Percentiles rank a stretch among this genome's conserved stretches.
phyloP scores from a whole-genome alignment of 1,284 basidiomycete species.

The Psilocybe mexicana region DNA sequence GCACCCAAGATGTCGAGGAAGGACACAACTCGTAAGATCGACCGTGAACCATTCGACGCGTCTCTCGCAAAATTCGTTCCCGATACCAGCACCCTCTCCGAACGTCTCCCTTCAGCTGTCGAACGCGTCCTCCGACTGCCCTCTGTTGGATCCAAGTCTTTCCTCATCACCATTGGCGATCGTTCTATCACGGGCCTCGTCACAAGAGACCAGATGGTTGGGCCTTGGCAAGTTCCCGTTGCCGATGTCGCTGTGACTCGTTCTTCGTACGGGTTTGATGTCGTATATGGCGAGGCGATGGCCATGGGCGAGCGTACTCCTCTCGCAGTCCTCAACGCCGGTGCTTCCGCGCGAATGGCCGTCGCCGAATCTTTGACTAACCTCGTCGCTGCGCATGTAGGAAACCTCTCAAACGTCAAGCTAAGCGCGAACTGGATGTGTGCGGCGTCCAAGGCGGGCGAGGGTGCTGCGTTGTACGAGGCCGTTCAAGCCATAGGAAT shows the following conservation, averaged over 20 bases:
- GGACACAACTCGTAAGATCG: slow-evolving; percentile 57
- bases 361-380: slow-evolving; percentile 95
- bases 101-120: slow-evolving; percentile 59
- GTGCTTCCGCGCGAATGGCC: slow-evolving; percentile 94
- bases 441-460: slow-evolving; percentile 87
- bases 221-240: slow-evolving; percentile 97
- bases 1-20: slow-evolving; percentile 89
- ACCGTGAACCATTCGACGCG: slow-evolving; percentile 69
- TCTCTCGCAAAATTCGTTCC: slow-evolving; percentile 71
- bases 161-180: slow-evolving; percentile 98
- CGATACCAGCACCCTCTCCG: slow-evolving; percentile 31
- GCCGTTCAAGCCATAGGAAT: slow-evolving; percentile 93
- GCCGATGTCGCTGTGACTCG: slow-evolving; percentile 97
- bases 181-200: slow-evolving; percentile 94
- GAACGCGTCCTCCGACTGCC: slow-evolving; percentile 89
- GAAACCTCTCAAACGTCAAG: slow-evolving; percentile 78
- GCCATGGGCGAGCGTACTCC: slow-evolving; percentile 97
- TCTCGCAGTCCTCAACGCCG: slow-evolving; percentile 83
- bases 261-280: slow-evolving; percentile 90
- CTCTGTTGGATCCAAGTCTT: slow-evolving; percentile 93
- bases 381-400: slow-evolving; percentile 81
- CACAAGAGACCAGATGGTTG: slow-evolving; percentile 97
- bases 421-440: slow-evolving; percentile 99
- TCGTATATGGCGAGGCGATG: slow-evolving; percentile 91
- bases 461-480: slow-evolving; percentile 90